These are phyloP conservation scores for Colletotrichum higginsianum DNA, from an alignment of 2,329 filamentous ascomycete species.

Conservation along the genomic window DNA sequence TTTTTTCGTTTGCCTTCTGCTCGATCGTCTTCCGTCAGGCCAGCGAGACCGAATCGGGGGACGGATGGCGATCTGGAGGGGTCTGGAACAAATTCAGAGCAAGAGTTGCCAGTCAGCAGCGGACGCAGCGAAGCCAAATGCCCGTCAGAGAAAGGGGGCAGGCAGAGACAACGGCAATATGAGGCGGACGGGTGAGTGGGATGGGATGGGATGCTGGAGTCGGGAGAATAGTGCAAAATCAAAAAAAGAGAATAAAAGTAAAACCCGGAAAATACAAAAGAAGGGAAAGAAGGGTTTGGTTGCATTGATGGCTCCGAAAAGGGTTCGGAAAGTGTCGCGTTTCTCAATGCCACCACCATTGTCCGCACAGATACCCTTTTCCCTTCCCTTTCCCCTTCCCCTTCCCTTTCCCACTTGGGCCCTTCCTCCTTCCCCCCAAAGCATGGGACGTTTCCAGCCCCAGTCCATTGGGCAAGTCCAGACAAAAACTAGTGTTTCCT, in stretches of 20 bases:
- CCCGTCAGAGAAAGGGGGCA: no score
- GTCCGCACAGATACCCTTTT: no score
- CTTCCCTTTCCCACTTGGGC: no score
- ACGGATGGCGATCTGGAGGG: slow-evolving; percentile 14
- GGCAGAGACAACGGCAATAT: not conserved
- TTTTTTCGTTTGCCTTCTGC: not conserved
- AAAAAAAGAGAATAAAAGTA: slow-evolving; percentile 8
- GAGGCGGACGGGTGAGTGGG: not conserved
- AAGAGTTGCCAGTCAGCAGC: not conserved
- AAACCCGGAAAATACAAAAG: not conserved
- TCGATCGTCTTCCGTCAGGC: slow-evolving; percentile 4
- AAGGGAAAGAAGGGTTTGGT: slow-evolving; percentile 16
- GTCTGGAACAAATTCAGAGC: slow-evolving; percentile 27
- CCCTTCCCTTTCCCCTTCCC: no score
- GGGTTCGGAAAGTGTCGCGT: slow-evolving; percentile 41
- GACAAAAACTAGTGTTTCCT: slow-evolving; percentile 18
- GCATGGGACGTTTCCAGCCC: slow-evolving; percentile 39
- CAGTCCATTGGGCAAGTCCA: slow-evolving; percentile 14
- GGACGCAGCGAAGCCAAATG: not conserved
- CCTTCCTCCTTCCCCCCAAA: not conserved
- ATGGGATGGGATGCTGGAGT: not conserved
- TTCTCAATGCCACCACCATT: slow-evolving; percentile 31
- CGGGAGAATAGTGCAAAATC: not conserved
- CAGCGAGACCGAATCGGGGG: slow-evolving; percentile 13
- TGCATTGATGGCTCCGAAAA: slow-evolving; percentile 39